A percentile compares a stretch with the other conserved stretches of the same genome.
Evolutionary conservation across 1,284 basidiomycete species (phyloP).

Genomic region (Microbotryum saponariae): DNA sequence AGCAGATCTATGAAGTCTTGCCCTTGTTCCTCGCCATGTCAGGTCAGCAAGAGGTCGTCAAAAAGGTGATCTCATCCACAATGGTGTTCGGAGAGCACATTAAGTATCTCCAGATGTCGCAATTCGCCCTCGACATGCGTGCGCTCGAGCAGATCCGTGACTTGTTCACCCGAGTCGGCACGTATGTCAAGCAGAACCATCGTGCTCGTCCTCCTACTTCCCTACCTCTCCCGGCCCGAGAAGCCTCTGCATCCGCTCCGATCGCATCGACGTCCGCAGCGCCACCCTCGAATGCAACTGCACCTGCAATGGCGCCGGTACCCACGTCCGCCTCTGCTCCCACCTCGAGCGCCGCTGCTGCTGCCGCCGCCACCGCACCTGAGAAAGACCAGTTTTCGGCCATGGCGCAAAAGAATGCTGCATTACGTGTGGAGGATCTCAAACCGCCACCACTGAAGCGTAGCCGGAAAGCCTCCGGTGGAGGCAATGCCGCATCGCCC

Average conservation of each 20-base stretch:
- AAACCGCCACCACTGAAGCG: conserved; percentile 34
- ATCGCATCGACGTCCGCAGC: not conserved
- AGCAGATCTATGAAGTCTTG: conserved; percentile 30
- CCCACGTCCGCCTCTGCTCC: not conserved
- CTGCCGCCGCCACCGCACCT: not conserved
- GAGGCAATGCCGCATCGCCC: conserved; percentile 5
- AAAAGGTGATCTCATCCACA: conserved; percentile 20
- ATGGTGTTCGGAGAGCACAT: conserved; percentile 32
- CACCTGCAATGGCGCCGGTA: too few relatives aligned
- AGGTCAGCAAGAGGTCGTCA: conserved; percentile 12
- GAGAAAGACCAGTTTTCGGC: conserved; percentile 20
- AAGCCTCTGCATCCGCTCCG: not conserved
- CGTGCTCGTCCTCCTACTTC: not conserved
- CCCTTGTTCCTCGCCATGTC: conserved; percentile 34
- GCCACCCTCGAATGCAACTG: not conserved
- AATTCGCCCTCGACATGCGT: conserved; percentile 30
- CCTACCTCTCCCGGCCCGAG: not conserved
- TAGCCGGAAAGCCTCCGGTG: conserved; percentile 16
- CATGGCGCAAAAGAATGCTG: conserved; percentile 27
- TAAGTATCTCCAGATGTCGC: conserved; percentile 5
- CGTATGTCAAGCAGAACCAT: conserved; percentile 24
- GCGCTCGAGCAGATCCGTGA: conserved; percentile 29
- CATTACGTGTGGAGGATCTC: conserved; percentile 30
- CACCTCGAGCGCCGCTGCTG: not conserved
- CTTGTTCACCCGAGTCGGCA: conserved; percentile 32